Percentiles rank a stretch among this genome's conserved stretches.
These are phyloP conservation scores for Trichoderma sp. DNA, from an alignment of 2,329 filamentous ascomycete genomes.

Conservation along the genomic window DNA sequence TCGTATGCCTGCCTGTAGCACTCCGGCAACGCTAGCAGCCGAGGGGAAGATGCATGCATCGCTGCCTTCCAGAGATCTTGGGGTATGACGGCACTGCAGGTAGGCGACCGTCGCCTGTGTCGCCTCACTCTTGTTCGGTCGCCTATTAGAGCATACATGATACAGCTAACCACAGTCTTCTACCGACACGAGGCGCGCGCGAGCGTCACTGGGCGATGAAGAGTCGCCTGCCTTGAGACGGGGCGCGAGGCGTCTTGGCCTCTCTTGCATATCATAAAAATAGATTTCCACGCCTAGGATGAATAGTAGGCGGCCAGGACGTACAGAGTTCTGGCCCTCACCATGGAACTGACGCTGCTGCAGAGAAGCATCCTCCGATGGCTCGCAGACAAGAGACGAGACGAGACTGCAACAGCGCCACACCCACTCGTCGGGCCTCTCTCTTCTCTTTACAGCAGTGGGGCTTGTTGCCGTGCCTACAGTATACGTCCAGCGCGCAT, in stretches of 20 bases:
- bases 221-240: not conserved
- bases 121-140: not conserved
- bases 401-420: slow-evolving; percentile 4
- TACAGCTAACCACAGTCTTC: not conserved
- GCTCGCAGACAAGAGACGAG: slow-evolving; percentile 10
- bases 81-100: slow-evolving; percentile 6
- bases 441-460: not conserved
- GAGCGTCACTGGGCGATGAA: not conserved
- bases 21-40: slow-evolving; percentile 13
- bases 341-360: not conserved
- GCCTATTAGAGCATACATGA: not conserved
- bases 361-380: slow-evolving; percentile 17
- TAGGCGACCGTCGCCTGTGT: not conserved
- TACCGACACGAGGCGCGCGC: slow-evolving; percentile 17
- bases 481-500: not conserved
- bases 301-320: not conserved
- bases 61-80: slow-evolving; percentile 17
- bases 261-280: slow-evolving; percentile 8
- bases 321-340: not conserved
- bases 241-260: slow-evolving; percentile 7
- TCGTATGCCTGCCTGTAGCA: not conserved
- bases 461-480: not conserved
- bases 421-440: slow-evolving; percentile 23
- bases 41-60: slow-evolving; percentile 14
- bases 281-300: not conserved